Evolutionary conservation across 192 early-diverging fungal genomes (phyloP).

Genomic region (Coemansia sp.): DNA sequence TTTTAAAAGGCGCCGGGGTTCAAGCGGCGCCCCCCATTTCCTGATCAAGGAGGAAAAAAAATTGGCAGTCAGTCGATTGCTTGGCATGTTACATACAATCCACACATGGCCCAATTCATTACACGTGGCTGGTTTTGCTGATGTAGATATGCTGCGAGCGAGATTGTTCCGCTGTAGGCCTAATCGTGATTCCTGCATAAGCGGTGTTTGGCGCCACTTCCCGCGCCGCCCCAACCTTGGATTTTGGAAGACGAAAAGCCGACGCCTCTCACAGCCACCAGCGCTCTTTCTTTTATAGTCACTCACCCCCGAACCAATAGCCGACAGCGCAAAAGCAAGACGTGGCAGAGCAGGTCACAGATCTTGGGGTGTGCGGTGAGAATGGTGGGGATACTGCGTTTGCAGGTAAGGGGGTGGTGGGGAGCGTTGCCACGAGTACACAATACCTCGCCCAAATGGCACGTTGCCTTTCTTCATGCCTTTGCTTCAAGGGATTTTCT

Average conservation of each 20-base stretch:
- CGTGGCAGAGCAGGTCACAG: background rate
- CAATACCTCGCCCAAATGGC: background rate
- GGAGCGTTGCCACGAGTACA: background rate
- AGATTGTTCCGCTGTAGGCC: background rate
- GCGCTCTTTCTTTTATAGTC: too few relatives aligned
- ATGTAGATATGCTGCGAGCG: background rate
- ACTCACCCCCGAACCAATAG: too few relatives aligned
- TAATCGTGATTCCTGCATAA: background rate
- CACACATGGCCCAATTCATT: background rate
- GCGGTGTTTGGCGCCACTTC: background rate
- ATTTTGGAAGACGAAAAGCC: background rate
- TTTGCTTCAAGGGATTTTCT: background rate
- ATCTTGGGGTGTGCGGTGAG: background rate
- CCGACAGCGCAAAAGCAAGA: background rate
- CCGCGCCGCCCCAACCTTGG: background rate
- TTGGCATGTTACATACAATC: too few relatives aligned
- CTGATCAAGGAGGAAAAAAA: too few relatives aligned
- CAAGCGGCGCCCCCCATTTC: too few relatives aligned
- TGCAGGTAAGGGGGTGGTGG: background rate
- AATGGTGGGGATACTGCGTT: background rate
- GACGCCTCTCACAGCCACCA: too few relatives aligned
- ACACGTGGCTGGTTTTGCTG: background rate
- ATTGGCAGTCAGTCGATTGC: too few relatives aligned
- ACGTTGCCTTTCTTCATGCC: background rate
- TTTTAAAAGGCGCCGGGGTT: too few relatives aligned